Conservation (phyloP, 1,284 basidiomycete genomes). For the Pseudozyma sp. region DNA sequence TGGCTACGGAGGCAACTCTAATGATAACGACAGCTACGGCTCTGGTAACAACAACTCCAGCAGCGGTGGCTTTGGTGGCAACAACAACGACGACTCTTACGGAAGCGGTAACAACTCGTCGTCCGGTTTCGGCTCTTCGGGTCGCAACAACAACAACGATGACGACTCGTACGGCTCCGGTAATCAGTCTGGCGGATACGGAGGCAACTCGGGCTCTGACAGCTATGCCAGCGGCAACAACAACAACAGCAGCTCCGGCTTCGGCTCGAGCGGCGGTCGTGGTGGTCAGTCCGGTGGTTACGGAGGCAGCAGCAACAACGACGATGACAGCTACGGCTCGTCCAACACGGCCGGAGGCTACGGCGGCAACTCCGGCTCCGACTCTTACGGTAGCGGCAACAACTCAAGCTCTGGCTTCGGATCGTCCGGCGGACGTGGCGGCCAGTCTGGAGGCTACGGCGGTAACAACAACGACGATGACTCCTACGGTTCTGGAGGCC, state of each 20-base stretch:
- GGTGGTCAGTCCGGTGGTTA: constrained; percentile 4
- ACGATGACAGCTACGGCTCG: constrained; percentile 5
- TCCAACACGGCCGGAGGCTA: neutral
- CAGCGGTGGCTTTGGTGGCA: neutral
- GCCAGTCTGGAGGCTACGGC: constrained; percentile 7
- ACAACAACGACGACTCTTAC: constrained; percentile 9
- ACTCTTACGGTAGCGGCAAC: constrained; percentile 12
- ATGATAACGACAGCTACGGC: constrained; percentile 10
- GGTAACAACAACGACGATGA: constrained; percentile 15
- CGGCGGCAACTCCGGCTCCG: constrained; percentile 3
- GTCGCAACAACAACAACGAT: constrained; percentile 17
- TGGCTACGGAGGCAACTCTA: constrained; percentile 6
- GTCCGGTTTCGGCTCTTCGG: constrained; percentile 12
- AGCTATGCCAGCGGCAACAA: constrained; percentile 12
- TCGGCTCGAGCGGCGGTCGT: neutral
- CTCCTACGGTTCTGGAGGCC: constrained; percentile 16
- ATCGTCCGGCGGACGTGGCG: constrained; percentile 2
- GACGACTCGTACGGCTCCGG: constrained; percentile 26
- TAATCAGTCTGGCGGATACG: neutral
- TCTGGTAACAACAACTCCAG: constrained; percentile 13
- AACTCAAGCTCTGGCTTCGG: constrained; percentile 6
- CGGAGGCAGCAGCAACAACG: constrained; percentile 10
- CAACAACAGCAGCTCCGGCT: neutral
- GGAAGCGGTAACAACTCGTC: constrained; percentile 14
- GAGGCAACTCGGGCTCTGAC: constrained; percentile 5